Evolutionary conservation across 345 rosid genomes (phyloP).

Genomic region (Gynandropsis gynandra): DNA sequence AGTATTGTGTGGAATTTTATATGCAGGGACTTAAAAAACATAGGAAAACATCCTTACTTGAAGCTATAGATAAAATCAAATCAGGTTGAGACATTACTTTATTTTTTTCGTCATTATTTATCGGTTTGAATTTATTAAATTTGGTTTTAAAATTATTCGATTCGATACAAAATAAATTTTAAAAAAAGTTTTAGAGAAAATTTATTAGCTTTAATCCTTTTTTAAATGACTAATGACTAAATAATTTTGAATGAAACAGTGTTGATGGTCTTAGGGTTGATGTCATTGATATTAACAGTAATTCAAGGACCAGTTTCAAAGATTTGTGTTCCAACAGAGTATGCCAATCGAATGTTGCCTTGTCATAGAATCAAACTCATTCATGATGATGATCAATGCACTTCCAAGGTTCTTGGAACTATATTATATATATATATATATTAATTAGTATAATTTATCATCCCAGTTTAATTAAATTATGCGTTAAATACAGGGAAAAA

Average conservation of each 20-base stretch:
- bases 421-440: neutral
- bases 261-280: conserved; percentile 64
- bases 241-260: conserved; percentile 38
- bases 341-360: conserved; percentile 54
- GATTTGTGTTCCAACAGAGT: conserved; percentile 45
- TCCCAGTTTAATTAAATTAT: neutral
- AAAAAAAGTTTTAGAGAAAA: too few relatives aligned
- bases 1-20: neutral
- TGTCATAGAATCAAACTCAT: conserved; percentile 21
- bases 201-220: too few relatives aligned
- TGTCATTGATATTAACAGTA: conserved; percentile 60
- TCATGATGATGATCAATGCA: conserved; percentile 35
- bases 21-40: conserved; percentile 58
- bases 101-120: too few relatives aligned
- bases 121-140: too few relatives aligned
- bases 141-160: too few relatives aligned
- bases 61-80: conserved; percentile 67
- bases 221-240: too few relatives aligned
- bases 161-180: too few relatives aligned
- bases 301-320: conserved; percentile 39
- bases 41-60: conserved; percentile 44
- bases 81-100: conserved; percentile 32
- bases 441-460: neutral
- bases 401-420: conserved; percentile 37
- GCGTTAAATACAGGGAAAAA: conserved; percentile 38